A percentile compares a stretch with the other conserved stretches of the same genome.
Conservation (phyloP, 768 basidiomycete species). For the Tylopilus vinaceipallidus region DNA sequence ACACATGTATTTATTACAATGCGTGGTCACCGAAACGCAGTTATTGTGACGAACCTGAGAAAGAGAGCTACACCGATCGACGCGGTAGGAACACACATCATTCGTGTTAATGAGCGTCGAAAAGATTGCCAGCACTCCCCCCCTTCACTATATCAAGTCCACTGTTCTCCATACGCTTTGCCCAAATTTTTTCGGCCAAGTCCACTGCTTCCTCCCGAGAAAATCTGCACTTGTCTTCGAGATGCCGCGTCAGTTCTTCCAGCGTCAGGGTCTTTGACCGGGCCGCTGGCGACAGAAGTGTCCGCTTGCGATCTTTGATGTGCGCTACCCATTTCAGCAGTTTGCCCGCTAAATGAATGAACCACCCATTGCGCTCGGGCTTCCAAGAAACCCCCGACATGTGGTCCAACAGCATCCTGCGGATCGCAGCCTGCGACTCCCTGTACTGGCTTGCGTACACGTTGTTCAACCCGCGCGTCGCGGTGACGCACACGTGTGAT, state of each 20-base stretch:
- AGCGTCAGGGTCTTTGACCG: constrained; percentile 7
- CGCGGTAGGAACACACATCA: too few species aligned
- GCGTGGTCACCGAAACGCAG: too few species aligned
- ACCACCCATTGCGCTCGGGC: constrained; percentile 19
- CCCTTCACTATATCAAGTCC: constrained; percentile 9
- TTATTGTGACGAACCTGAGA: too few species aligned
- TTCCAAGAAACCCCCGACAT: constrained; percentile 21
- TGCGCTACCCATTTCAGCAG: constrained; percentile 18
- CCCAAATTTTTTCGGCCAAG: constrained; percentile 21
- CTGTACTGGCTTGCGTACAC: constrained; percentile 30
- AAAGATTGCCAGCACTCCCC: not conserved
- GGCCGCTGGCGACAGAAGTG: not conserved
- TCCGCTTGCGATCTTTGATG: constrained; percentile 5
- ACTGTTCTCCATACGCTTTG: constrained; percentile 4
- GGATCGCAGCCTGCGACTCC: constrained; percentile 30
- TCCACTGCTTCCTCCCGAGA: constrained; percentile 9
- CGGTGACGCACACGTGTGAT: constrained; percentile 41
- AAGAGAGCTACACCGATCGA: too few species aligned
- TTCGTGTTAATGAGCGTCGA: too few species aligned
- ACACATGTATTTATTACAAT: too few species aligned
- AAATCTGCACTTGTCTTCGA: constrained; percentile 17
- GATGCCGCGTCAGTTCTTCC: constrained; percentile 14
- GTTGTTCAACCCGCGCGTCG: constrained; percentile 23
- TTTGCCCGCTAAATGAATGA: constrained; percentile 18
- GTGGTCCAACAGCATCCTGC: constrained; percentile 16